Percentiles rank a stretch among this genome's conserved stretches.
Conservation (phyloP, 148 eudicot genomes). For the Chenopodium quinoa region DNA sequence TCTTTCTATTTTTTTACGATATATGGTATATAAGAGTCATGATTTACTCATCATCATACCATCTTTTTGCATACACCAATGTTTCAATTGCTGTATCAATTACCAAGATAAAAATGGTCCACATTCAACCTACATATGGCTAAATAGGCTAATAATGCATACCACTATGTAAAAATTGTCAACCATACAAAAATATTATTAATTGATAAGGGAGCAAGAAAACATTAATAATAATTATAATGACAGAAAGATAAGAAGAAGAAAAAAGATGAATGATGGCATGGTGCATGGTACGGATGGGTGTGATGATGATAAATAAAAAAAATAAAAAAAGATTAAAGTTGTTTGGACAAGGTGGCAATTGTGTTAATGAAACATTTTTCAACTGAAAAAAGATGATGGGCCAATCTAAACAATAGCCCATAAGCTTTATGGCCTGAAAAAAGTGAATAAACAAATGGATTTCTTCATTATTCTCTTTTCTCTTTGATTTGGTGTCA, state of each 20-base stretch:
- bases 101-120: not conserved
- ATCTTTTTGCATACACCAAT: not conserved
- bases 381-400: constrained; percentile 1
- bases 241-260: not conserved
- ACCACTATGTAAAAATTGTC: not conserved
- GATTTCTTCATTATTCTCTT: not conserved
- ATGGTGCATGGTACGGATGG: constrained; percentile 12
- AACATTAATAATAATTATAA: not conserved
- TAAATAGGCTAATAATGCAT: not conserved
- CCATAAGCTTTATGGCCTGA: constrained; percentile 7
- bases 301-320: constrained; percentile 17
- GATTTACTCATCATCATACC: not conserved
- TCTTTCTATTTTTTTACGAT: no score
- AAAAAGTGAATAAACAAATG: constrained; percentile 3
- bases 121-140: not conserved
- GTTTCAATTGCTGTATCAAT: not conserved
- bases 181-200: not conserved
- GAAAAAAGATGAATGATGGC: constrained; percentile 14
- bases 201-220: not conserved
- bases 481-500: constrained; percentile 3
- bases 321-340: not conserved
- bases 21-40: not conserved
- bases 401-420: constrained; percentile 10
- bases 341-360: constrained; percentile 1
- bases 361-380: not conserved